These are phyloP conservation scores for Rhizopogon vinicolor DNA, from an alignment of 768 basidiomycete species.

Conservation along the genomic window DNA sequence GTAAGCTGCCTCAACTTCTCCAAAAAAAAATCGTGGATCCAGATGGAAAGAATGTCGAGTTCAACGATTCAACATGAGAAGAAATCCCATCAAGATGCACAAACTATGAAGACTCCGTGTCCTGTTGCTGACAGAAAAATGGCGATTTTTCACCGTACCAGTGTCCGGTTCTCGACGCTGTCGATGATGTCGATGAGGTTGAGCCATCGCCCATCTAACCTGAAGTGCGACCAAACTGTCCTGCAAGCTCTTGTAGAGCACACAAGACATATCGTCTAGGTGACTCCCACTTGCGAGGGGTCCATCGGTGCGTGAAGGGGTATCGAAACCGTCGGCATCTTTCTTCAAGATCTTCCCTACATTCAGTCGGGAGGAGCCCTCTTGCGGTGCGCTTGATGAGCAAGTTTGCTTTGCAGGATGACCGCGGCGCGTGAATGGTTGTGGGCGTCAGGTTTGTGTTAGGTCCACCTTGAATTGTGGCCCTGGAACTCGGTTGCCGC, in stretches of 20 bases:
- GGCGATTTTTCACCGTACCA: constrained; percentile 23
- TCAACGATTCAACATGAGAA: constrained; percentile 8
- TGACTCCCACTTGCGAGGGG: constrained; percentile 7
- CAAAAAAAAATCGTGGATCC: constrained; percentile 1
- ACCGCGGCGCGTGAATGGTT: background rate
- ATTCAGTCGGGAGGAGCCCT: background rate
- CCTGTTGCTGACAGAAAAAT: constrained; percentile 16
- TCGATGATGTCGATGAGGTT: constrained; percentile 10
- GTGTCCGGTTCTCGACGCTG: background rate
- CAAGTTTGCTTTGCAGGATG: background rate
- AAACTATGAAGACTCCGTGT: constrained; percentile 15
- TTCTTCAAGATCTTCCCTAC: background rate
- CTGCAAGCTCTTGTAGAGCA: constrained; percentile 16
- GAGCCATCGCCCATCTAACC: background rate
- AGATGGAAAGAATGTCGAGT: constrained; percentile 5
- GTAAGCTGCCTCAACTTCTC: background rate
- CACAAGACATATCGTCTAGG: background rate
- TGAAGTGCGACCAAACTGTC: background rate
- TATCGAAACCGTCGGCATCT: constrained; percentile 4
- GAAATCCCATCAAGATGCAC: constrained; percentile 18
- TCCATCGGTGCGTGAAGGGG: constrained; percentile 10
- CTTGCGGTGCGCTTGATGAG: background rate
- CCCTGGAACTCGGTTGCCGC: too few relatives aligned
- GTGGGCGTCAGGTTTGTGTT: background rate
- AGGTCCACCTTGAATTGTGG: background rate